Base-by-base conservation (phyloP, 2,329 filamentous ascomycete genomes). In the Cladobotryum protrusum region DNA sequence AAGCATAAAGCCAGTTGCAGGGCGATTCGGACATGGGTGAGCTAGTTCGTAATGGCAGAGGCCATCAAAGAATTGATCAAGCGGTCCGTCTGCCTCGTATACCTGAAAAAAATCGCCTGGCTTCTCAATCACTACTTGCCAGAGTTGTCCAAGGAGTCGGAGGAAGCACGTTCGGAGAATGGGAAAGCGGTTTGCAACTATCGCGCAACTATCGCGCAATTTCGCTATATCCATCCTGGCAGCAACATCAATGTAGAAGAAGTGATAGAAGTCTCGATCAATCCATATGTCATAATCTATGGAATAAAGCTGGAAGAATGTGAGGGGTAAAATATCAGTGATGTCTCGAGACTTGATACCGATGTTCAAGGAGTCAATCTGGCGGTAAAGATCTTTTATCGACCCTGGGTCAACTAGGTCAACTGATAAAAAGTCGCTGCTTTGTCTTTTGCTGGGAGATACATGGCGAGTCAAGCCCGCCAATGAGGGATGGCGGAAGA, bases 81-180 rank as follows among this genome's bases (percentile, higher is more conserved):
- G 36, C 33, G 57, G 50, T n/a, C 51, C 47, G 4, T n/a, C 12
- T 6, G 35, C 8, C 1, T 47, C 34, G 7, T 29, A 9, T 29
- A 35, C 51, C 37, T 45, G 19, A 6, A 46, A 47, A 15, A 59
- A 45, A 8, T 50, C 36, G 5, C 51, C 37, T 12, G 52, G 43
- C 14, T 54, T 42, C 2, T 55, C 20, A 20, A 54, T 52, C 4
- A 61, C 37, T 15, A 63, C 51, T 36, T 62, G 59, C 54, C 57
- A 57, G 45, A 54, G 49, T 17, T 56, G 49, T 4, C 56, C 57
- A 1, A 41, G 37, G 7, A 59, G 44, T 1, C 12, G 43, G 5
- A 57, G 32, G 45, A 62, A 62, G 20, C 50, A 50, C 1, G 61
- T 50, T 1, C 60, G 54, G 0, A 63, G 51, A 19, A 62, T 59